These are phyloP conservation scores for Cystoderma amianthinum DNA, from an alignment of 768 basidiomycete genomes.

Conservation along the genomic window DNA sequence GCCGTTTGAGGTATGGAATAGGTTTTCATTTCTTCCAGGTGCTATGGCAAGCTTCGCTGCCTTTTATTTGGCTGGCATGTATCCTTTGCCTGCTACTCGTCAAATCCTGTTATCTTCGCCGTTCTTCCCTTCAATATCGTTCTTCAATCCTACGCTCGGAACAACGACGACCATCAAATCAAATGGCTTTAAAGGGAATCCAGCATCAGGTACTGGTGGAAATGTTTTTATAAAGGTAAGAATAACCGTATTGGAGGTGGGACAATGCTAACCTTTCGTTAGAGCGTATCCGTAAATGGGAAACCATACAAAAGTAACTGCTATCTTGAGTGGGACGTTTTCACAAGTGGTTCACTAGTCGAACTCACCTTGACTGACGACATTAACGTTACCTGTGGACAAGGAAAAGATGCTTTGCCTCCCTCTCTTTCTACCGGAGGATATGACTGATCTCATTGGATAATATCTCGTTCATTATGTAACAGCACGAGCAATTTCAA, in stretches of 20 bases:
- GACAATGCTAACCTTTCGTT: neutral
- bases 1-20: neutral
- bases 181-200: constrained; percentile 46
- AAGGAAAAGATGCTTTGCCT: constrained; percentile 36
- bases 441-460: constrained; percentile 24
- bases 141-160: constrained; percentile 52
- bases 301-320: constrained; percentile 55
- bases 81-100: constrained; percentile 54
- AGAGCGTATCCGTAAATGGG: constrained; percentile 56
- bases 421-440: constrained; percentile 65
- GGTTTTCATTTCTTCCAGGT: constrained; percentile 24
- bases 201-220: constrained; percentile 41
- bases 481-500: too few species aligned
- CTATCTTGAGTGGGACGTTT: constrained; percentile 63
- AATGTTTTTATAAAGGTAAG: constrained; percentile 51
- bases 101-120: constrained; percentile 58
- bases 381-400: constrained; percentile 46
- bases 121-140: constrained; percentile 53
- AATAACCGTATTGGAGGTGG: neutral
- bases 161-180: constrained; percentile 49
- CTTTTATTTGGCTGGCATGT: constrained; percentile 54
- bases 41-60: constrained; percentile 59
- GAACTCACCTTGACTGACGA: constrained; percentile 51
- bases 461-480: neutral
- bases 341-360: constrained; percentile 41